These are phyloP conservation scores for Grosmannia huntii DNA, from an alignment of 2,329 filamentous ascomycete species.

Conservation along the genomic window DNA sequence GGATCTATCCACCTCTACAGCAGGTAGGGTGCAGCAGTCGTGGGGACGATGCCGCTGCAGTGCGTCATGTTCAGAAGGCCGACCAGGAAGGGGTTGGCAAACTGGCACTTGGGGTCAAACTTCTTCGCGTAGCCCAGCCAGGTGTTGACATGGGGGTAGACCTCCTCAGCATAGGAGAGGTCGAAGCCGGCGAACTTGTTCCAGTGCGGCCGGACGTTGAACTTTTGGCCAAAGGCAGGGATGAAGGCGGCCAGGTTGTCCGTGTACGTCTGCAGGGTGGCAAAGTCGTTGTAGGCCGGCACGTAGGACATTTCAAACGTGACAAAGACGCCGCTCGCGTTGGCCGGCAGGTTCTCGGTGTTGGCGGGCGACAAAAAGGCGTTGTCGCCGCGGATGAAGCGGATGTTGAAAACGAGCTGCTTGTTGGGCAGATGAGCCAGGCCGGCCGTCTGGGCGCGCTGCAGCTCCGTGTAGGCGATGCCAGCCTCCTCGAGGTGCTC, in stretches of 20 bases:
- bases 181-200: not conserved
- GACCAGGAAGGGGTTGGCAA: not conserved
- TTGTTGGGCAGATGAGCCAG: not conserved
- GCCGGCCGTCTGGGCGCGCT: not conserved
- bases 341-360: not conserved
- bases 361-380: not conserved
- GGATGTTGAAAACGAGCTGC: not conserved
- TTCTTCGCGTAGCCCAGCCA: not conserved
- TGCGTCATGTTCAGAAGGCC: not conserved
- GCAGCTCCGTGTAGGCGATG: not conserved
- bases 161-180: not conserved
- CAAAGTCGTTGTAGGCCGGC: not conserved
- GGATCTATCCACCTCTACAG: not conserved
- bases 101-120: not conserved
- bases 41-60: not conserved
- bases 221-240: not conserved
- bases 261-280: not conserved
- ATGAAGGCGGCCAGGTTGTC: not conserved
- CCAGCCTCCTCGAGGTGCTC: not conserved
- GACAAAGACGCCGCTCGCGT: not conserved
- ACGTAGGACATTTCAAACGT: not conserved
- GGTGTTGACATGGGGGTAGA: not conserved
- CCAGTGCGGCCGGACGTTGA: not conserved
- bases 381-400: not conserved
- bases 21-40: not conserved